Evolutionary conservation across 495 filamentous ascomycete genomes (phyloP).

Genomic region (Hypoxylon fragiforme): DNA sequence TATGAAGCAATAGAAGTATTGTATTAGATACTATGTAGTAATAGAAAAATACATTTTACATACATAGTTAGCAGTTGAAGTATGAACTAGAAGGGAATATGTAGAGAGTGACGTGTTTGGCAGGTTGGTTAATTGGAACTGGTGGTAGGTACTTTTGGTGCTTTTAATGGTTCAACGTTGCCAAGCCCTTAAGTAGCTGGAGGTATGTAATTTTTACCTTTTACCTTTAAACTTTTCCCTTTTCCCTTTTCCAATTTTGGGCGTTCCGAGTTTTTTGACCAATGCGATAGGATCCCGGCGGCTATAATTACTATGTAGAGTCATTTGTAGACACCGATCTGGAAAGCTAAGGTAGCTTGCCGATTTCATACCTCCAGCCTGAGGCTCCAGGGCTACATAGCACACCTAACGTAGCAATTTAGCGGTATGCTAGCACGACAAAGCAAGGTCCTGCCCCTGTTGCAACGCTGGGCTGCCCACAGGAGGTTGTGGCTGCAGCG

Average conservation of each 20-base stretch:
- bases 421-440: conserved; percentile 15
- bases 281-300: conserved; percentile 15
- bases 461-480: not conserved
- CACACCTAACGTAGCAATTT: conserved; percentile 20
- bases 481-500: conserved; percentile 23
- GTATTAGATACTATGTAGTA: too few species aligned
- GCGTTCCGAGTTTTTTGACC: too few species aligned
- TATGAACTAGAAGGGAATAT: not conserved
- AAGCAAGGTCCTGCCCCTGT: conserved; percentile 8
- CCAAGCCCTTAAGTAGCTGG: too few species aligned
- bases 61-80: conserved; percentile 18
- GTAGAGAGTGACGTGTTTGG: conserved; percentile 19
- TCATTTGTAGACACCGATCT: conserved; percentile 21
- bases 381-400: too few species aligned
- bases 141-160: conserved; percentile 7
- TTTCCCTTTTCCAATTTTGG: conserved; percentile 3
- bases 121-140: too few species aligned
- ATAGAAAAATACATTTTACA: conserved; percentile 18
- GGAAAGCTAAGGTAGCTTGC: conserved; percentile 14
- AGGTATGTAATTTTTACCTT: too few species aligned
- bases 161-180: too few species aligned
- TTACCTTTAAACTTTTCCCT: not conserved
- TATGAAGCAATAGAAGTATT: conserved; percentile 20
- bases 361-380: conserved; percentile 23
- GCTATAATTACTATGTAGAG: too few species aligned